phyloP scores from a whole-genome alignment of 139 green algal species.

The Ettlia oleoabundans region DNA sequence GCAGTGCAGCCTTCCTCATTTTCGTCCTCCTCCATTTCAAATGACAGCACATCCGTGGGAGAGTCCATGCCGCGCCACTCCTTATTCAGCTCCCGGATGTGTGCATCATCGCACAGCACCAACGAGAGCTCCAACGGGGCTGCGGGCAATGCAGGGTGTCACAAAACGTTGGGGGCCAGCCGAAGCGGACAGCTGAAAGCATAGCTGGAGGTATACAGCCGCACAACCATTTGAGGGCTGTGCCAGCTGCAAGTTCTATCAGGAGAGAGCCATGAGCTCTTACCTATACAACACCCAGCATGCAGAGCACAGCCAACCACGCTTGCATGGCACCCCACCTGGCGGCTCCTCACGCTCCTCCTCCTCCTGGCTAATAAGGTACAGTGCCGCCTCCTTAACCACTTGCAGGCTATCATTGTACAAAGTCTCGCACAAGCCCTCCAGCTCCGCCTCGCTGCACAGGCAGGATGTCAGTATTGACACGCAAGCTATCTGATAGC shows the following conservation, averaged over 20 bases:
- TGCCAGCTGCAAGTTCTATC: no score
- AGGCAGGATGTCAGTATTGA: no score
- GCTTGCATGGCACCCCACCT: no score
- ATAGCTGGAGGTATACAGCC: no score
- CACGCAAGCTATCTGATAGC: no score
- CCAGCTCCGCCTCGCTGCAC: constrained; percentile 48
- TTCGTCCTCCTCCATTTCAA: constrained; percentile 78
- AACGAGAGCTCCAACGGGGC: constrained; percentile 76
- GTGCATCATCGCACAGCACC: constrained; percentile 85
- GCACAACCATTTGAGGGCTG: no score
- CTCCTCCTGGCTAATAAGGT: constrained; percentile 45
- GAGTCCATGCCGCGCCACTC: constrained; percentile 75
- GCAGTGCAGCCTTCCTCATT: constrained; percentile 23
- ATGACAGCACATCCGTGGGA: constrained; percentile 95
- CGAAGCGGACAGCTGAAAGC: no score
- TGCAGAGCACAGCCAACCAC: no score
- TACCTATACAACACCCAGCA: not conserved
- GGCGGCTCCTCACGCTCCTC: constrained; percentile 54
- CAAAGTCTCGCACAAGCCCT: constrained; percentile 46
- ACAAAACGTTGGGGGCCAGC: no score
- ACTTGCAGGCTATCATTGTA: constrained; percentile 46
- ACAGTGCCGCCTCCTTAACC: constrained; percentile 39
- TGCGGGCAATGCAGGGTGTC: no score
- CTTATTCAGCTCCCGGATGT: constrained; percentile 86
- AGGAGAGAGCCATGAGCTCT: not conserved